Evolutionary conservation across 1,284 basidiomycete genomes (phyloP).

Genomic region (Apiotrichum sp.): DNA sequence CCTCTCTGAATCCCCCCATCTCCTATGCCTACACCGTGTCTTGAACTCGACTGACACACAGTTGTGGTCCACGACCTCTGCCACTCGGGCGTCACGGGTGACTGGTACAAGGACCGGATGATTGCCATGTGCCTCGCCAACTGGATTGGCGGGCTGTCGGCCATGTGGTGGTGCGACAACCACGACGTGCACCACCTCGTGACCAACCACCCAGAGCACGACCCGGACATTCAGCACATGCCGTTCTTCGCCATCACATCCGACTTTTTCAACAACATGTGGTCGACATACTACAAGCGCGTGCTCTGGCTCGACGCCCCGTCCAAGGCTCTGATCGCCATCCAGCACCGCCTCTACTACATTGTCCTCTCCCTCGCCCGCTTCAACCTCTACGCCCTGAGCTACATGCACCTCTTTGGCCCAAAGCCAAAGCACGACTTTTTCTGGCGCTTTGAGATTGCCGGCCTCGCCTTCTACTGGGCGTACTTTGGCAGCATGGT

Average conservation of each 20-base stretch:
- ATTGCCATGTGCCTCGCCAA: slow-evolving; percentile 66
- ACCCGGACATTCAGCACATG: slow-evolving; percentile 78
- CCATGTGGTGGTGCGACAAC: slow-evolving; percentile 98
- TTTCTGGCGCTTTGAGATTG: slow-evolving; percentile 49
- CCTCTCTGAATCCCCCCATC: too few species aligned
- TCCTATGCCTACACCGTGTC: too few species aligned
- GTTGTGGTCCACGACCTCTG: slow-evolving; percentile 62
- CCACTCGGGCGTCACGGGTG: slow-evolving; percentile 85
- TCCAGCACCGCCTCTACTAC: slow-evolving; percentile 94
- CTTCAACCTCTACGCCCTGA: slow-evolving; percentile 90
- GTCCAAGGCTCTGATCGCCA: slow-evolving; percentile 60
- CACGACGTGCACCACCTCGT: slow-evolving; percentile 98
- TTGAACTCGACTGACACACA: too few species aligned
- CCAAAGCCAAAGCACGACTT: slow-evolving; percentile 43
- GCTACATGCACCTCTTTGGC: slow-evolving; percentile 66
- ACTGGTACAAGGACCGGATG: slow-evolving; percentile 74
- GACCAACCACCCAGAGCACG: slow-evolving; percentile 96
- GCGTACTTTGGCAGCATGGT: slow-evolving; percentile 51
- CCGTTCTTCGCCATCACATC: slow-evolving; percentile 95
- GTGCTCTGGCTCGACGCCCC: slow-evolving; percentile 72
- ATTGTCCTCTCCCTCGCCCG: slow-evolving; percentile 83
- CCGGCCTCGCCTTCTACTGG: slow-evolving; percentile 53
- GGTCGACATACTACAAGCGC: slow-evolving; percentile 93
- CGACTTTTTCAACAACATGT: slow-evolving; percentile 74
- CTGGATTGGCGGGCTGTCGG: slow-evolving; percentile 84